Evolutionary conservation across 2,329 filamentous ascomycete species (phyloP), one percentile per base, ranked within the genome.

Genomic region (Huntiella bhutanensis): DNA sequence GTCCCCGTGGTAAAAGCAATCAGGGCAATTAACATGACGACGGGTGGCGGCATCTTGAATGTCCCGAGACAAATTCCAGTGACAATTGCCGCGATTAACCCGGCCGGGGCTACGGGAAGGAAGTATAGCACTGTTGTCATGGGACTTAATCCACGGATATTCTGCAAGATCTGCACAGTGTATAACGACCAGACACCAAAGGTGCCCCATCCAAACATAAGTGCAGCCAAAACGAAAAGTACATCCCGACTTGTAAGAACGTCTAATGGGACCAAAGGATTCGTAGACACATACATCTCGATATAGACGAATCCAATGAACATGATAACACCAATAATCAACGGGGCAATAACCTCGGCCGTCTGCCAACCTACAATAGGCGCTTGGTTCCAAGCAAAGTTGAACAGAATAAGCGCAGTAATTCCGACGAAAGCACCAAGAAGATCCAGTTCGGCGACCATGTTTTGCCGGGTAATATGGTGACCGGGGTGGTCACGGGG

Each of bases 301-400:
- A 78, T 60, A 54, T 66, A 66, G 44, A 73, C 65, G 55, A 82
- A 82, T 1, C 64, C 53, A 0, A 57, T 59, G 2, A 77, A 62
- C 2, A 80, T 58, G 0, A 75, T 34, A 2, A 73, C 48, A 0
- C 77, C 75, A 2, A 78, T 50, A 34, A 80, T 68, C 0, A 82
- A 61, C 1, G 71, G 59, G 0, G 70, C 60, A 49, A 71, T 69
- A n/a, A 76, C 63, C 47, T 74, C 74, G 0, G 71, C 62, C 5
- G 64, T 62, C 1, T 59, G 52, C 77, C 77, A 81, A 1, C 74
- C 73, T 1, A 66, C 69, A 0, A 72, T 62, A 0, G 73, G 68
- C 0, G 71, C 75, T 54, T 81, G 75, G 49, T 77, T 80, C 73
- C 74, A 80, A 0, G 75, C 71, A 53, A 81, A 73, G 55, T 79